Conservation (phyloP, 2,329 filamentous ascomycete species). For the Ceratocystis papillata region DNA sequence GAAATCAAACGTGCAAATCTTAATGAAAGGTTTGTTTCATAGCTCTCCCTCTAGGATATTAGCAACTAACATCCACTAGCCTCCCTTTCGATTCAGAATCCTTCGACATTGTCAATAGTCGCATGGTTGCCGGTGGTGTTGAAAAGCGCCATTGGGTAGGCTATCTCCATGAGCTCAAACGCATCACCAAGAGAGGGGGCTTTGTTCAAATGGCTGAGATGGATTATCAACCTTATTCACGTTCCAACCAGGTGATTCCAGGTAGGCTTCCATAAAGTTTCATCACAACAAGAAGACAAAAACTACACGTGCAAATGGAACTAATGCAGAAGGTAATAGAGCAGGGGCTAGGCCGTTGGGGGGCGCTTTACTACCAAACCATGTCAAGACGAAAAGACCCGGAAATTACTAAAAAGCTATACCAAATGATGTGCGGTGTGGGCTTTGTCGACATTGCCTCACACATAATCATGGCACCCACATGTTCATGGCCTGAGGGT, state of each 20-base stretch:
- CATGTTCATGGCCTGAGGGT: background rate
- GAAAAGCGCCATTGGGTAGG: conserved; percentile 59
- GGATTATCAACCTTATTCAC: conserved; percentile 74
- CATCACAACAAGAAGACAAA: background rate
- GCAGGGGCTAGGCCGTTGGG: background rate
- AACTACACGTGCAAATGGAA: background rate
- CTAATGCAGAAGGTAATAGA: background rate
- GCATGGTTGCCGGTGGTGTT: conserved; percentile 60
- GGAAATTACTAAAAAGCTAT: conserved; percentile 50
- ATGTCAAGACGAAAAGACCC: conserved; percentile 56
- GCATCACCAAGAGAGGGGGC: conserved; percentile 60
- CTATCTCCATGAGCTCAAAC: conserved; percentile 66
- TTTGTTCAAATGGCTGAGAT: conserved; percentile 87
- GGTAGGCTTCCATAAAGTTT: conserved; percentile 33
- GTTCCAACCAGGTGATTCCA: conserved; percentile 65
- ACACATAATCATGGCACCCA: background rate
- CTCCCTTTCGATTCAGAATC: conserved; percentile 58
- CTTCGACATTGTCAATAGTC: conserved; percentile 78
- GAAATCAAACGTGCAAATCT: conserved; percentile 63
- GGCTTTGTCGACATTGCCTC: conserved; percentile 52
- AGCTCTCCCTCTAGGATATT: background rate
- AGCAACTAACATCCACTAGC: conserved; percentile 30
- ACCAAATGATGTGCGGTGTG: conserved; percentile 46
- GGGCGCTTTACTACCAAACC: conserved; percentile 31
- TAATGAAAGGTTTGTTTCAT: conserved; percentile 46